phyloP scores from a whole-genome alignment of 2,329 filamentous ascomycete species.

The Ophiosphaerella narmari region DNA sequence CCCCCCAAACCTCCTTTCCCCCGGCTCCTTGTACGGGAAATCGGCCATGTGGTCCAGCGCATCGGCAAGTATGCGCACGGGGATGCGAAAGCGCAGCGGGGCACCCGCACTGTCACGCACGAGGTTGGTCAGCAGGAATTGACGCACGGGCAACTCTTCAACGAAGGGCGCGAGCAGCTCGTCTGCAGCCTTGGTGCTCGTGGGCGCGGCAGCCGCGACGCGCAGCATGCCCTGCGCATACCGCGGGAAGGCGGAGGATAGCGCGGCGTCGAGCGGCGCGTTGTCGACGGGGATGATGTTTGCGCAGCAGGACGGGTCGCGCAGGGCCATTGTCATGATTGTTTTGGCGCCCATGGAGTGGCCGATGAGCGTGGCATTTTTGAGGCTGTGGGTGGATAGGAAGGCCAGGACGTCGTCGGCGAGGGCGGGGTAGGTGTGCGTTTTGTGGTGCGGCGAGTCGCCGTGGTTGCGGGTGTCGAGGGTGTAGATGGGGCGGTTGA shows the following conservation, averaged over 20 bases:
- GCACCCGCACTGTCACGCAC: slow-evolving; percentile 49
- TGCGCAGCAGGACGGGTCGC: slow-evolving; percentile 67
- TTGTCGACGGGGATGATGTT: slow-evolving; percentile 88
- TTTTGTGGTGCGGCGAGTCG: slow-evolving; percentile 76
- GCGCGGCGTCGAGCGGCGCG: slow-evolving; percentile 78
- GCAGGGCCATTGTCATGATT: slow-evolving; percentile 83
- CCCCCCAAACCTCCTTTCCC: slow-evolving; percentile 70
- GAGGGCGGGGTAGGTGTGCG: slow-evolving; percentile 82
- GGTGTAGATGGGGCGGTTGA: slow-evolving; percentile 80
- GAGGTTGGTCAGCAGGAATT: slow-evolving; percentile 90
- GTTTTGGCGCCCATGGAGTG: slow-evolving; percentile 98
- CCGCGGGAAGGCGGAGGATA: slow-evolving; percentile 74
- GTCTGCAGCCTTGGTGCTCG: slow-evolving; percentile 77
- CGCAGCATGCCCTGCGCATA: slow-evolving; percentile 86
- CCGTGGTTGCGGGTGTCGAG: slow-evolving; percentile 93
- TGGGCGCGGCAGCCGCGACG: slow-evolving; percentile 71
- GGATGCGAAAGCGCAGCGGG: slow-evolving; percentile 75
- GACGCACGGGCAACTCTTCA: slow-evolving; percentile 74
- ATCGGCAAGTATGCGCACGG: slow-evolving; percentile 70
- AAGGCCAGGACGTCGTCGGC: slow-evolving; percentile 83
- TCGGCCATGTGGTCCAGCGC: slow-evolving; percentile 78
- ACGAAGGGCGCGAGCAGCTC: slow-evolving; percentile 77
- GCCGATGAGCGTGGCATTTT: slow-evolving; percentile 77
- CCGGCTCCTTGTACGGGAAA: slow-evolving; percentile 81
- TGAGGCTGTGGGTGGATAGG: slow-evolving; percentile 71